Conservation (phyloP, 306 rosid species). For the Astragalus membranaceus region DNA sequence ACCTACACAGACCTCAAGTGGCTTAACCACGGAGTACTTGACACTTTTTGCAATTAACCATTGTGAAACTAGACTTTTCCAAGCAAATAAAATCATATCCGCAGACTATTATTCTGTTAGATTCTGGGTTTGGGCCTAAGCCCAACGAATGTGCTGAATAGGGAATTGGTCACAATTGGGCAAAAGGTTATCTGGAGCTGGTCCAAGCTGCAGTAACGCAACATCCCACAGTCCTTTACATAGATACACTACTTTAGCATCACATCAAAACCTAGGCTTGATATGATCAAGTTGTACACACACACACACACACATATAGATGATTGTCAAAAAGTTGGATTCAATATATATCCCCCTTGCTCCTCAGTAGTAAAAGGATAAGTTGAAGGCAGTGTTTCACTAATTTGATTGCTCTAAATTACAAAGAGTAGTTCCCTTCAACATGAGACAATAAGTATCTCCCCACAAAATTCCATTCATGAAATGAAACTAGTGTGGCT, state of each 20-base stretch:
- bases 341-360: constrained; percentile 27
- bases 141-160: too few species aligned
- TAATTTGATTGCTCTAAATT: constrained; percentile 24
- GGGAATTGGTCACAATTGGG: constrained; percentile 17
- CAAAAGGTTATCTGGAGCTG: constrained; percentile 52
- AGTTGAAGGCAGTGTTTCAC: constrained; percentile 20
- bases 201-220: constrained; percentile 75
- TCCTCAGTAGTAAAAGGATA: constrained; percentile 30
- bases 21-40: background rate
- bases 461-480: background rate
- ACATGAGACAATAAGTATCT: background rate
- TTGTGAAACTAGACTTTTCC: constrained; percentile 5
- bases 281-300: constrained; percentile 60
- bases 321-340: constrained; percentile 12
- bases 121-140: too few species aligned
- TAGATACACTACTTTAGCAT: constrained; percentile 65
- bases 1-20: background rate
- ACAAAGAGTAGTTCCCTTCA: constrained; percentile 23
- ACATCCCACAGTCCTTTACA: constrained; percentile 89
- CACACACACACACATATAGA: constrained; percentile 46
- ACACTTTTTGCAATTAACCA: background rate
- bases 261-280: constrained; percentile 71
- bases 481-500: background rate
- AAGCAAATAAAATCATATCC: background rate
- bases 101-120: background rate